These are phyloP conservation scores for Candida pseudoglaebosa DNA, from an alignment of 805 yeast genomes.

Conservation along the genomic window DNA sequence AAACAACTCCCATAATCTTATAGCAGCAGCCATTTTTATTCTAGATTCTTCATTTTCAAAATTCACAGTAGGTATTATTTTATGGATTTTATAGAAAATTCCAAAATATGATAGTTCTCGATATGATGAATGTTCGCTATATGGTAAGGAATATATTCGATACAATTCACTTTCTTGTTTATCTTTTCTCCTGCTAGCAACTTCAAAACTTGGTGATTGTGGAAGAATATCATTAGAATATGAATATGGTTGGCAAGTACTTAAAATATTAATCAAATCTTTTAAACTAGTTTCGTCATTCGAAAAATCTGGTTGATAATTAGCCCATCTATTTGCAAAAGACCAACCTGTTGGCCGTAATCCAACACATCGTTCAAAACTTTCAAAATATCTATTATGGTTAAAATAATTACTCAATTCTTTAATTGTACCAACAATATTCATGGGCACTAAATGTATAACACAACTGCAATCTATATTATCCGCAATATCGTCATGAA, in stretches of 20 bases:
- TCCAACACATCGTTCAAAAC: conserved; percentile 63
- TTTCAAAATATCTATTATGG: conserved; percentile 37
- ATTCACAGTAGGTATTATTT: conserved; percentile 79
- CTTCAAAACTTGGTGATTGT: conserved; percentile 18
- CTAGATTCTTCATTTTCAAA: conserved; percentile 23
- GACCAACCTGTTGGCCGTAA: conserved; percentile 93
- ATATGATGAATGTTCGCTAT: conserved; percentile 91
- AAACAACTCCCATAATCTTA: conserved; percentile 26
- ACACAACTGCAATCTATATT: conserved; percentile 47
- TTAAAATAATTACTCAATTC: conserved; percentile 48
- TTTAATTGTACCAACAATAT: conserved; percentile 44
- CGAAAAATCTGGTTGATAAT: conserved; percentile 3
- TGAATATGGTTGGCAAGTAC: conserved; percentile 17
- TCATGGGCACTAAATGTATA: conserved; percentile 72
- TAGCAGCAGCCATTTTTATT: conserved; percentile 28
- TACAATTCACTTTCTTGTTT: conserved; percentile 21
- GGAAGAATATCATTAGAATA: conserved; percentile 28
- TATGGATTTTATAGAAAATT: conserved; percentile 42
- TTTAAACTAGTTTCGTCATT: conserved; percentile 4
- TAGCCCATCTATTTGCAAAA: conserved; percentile 23
- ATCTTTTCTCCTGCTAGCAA: conserved; percentile 10
- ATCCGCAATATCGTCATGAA: conserved; percentile 34
- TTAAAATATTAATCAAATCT: conserved; percentile 14
- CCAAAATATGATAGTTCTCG: conserved; percentile 71
- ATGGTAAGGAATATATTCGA: conserved; percentile 68